These are phyloP conservation scores for Colletotrichum melonis DNA, from an alignment of 2,329 filamentous ascomycete genomes.

Conservation along the genomic window DNA sequence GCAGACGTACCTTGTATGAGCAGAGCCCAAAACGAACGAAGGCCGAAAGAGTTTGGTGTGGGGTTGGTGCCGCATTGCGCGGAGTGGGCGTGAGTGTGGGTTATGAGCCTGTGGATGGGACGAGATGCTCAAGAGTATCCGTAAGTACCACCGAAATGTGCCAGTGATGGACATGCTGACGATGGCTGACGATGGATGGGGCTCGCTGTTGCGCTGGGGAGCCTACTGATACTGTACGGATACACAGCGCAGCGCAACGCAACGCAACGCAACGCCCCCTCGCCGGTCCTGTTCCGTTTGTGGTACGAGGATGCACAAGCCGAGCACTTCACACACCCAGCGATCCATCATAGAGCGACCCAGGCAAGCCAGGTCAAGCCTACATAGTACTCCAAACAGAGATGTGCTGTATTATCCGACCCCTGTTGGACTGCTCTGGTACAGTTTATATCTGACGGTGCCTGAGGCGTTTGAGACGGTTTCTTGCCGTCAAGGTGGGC, in stretches of 20 bases:
- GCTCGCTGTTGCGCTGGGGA: neutral
- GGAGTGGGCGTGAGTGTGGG: neutral
- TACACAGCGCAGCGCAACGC: neutral
- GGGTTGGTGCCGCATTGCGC: conserved; percentile 3
- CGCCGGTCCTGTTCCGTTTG: neutral
- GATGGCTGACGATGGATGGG: neutral
- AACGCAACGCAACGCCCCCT: neutral
- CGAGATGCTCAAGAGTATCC: neutral
- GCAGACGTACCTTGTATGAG: neutral
- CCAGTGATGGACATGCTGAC: neutral
- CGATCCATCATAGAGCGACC: too few relatives aligned
- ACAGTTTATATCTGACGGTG: neutral
- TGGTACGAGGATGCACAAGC: neutral
- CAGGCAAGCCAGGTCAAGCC: too few relatives aligned
- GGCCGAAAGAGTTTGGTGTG: conserved; percentile 28
- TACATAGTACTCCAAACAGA: neutral
- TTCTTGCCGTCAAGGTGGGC: neutral
- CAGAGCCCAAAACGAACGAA: neutral
- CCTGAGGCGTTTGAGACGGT: neutral
- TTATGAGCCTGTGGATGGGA: neutral
- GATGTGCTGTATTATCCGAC: neutral
- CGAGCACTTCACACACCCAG: neutral
- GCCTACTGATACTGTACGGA: neutral
- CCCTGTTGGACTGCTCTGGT: neutral
- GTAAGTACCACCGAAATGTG: neutral